A percentile compares a stretch with the other conserved stretches of the same genome.
Conservation (phyloP, 139 green algal genomes). For the Volvox reticuliferus region DNA sequence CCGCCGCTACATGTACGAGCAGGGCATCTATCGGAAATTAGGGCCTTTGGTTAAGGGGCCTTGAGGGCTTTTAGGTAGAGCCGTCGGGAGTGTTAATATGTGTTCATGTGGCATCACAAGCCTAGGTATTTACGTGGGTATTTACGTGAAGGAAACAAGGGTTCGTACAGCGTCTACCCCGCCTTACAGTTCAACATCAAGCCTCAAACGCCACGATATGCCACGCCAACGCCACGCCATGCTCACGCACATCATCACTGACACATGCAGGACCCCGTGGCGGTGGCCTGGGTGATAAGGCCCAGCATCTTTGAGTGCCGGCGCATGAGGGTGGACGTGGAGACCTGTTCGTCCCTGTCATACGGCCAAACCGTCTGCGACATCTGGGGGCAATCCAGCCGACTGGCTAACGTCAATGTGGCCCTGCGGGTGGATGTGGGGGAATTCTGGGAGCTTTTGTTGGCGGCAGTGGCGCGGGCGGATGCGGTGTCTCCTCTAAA, state of each 20-base stretch:
- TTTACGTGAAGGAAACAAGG: neutral
- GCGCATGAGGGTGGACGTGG: slow-evolving; percentile 85
- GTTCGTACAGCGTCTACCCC: neutral
- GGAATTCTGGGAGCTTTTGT: slow-evolving; percentile 74
- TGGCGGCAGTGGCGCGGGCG: slow-evolving; percentile 60
- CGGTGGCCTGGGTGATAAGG: slow-evolving; percentile 86
- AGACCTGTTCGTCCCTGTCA: slow-evolving; percentile 72
- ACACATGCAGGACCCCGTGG: slow-evolving; percentile 72
- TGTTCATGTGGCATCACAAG: neutral
- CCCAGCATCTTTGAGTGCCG: slow-evolving; percentile 83
- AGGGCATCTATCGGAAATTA: neutral
- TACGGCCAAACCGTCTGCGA: slow-evolving; percentile 92
- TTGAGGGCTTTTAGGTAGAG: no score
- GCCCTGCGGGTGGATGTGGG: slow-evolving; percentile 67
- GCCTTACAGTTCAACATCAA: neutral
- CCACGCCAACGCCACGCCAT: neutral
- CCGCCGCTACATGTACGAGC: slow-evolving; percentile 88
- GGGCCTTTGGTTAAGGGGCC: neutral
- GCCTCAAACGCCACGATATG: neutral
- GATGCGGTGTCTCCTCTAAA: slow-evolving; percentile 70
- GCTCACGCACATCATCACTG: neutral
- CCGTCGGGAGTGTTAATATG: no score
- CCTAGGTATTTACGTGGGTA: neutral
- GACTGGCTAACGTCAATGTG: slow-evolving; percentile 78
- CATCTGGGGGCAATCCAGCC: slow-evolving; percentile 68